Evolutionary conservation across 164 flowering plant genomes (phyloP).

Genomic region (Annona cherimola): DNA sequence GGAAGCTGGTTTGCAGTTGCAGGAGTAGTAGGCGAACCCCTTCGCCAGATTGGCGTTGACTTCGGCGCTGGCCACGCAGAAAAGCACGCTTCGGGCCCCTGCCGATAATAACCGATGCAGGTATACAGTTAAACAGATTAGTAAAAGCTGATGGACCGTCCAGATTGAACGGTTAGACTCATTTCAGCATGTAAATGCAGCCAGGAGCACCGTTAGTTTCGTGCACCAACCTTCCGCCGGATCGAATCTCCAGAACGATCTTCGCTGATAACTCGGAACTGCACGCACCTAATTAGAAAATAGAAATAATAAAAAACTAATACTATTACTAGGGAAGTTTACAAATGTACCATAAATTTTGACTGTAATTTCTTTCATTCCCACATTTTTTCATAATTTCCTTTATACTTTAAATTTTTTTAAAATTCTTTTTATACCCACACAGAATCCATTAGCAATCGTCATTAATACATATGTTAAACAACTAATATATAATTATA

Average conservation of each 20-base stretch:
- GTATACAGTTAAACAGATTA: neutral
- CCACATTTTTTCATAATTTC: no score
- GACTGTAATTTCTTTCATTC: no score
- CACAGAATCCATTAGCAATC: no score
- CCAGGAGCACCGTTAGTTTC: neutral
- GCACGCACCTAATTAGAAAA: neutral
- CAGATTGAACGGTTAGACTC: neutral
- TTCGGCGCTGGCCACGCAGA: slow-evolving; percentile 15
- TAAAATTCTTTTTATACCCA: no score
- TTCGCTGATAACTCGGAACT: slow-evolving; percentile 4
- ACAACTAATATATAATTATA: no score
- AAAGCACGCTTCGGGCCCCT: slow-evolving; percentile 27
- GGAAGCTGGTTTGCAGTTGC: slow-evolving; percentile 22
- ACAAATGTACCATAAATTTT: neutral
- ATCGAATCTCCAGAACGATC: slow-evolving; percentile 18
- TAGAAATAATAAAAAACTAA: neutral
- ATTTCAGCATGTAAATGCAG: neutral
- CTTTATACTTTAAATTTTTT: no score
- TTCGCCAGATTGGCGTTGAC: slow-evolving; percentile 9
- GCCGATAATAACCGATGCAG: neutral
- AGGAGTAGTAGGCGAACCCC: slow-evolving; percentile 26
- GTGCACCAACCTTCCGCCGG: slow-evolving; percentile 15
- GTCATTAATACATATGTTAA: no score
- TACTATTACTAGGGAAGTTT: neutral
- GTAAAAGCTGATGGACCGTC: neutral